These are phyloP conservation scores for Sporothrix inflata DNA, from an alignment of 2,329 filamentous ascomycete genomes.

Conservation along the genomic window DNA sequence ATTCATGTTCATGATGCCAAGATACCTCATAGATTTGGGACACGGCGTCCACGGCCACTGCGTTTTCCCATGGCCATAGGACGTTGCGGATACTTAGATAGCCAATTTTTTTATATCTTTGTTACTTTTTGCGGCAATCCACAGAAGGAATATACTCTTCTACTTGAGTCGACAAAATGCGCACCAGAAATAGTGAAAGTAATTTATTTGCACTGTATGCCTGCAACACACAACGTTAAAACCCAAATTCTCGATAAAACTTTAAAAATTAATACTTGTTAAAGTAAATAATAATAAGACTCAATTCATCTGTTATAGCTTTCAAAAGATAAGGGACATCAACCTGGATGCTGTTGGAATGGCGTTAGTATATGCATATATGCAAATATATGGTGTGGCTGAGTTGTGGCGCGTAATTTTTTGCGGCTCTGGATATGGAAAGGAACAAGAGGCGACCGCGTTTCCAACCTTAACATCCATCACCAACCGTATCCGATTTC, in stretches of 20 bases:
- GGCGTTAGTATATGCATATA: not conserved
- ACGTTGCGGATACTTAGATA: slow-evolving; percentile 12
- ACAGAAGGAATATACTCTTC: not conserved
- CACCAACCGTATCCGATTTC: not conserved
- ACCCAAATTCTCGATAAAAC: too few species aligned
- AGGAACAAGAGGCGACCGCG: slow-evolving; percentile 18
- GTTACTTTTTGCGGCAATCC: not conserved
- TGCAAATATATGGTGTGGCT: not conserved
- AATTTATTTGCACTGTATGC: not conserved
- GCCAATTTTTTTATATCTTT: not conserved
- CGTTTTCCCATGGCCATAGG: not conserved
- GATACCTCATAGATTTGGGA: slow-evolving; percentile 33
- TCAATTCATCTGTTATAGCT: not conserved
- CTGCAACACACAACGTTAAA: not conserved
- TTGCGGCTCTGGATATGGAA: not conserved
- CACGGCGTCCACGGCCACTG: slow-evolving; percentile 23
- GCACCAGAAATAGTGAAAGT: not conserved
- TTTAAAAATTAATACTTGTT: too few species aligned
- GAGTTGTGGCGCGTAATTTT: slow-evolving; percentile 2
- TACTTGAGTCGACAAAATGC: not conserved
- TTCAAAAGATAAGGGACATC: not conserved
- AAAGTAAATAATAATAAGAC: too few species aligned
- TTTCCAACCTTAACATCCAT: slow-evolving; percentile 21
- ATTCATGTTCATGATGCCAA: slow-evolving; percentile 27
- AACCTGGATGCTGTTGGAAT: not conserved